Percentiles rank a stretch among this genome's conserved stretches.
Evolutionary conservation across 345 rosid species (phyloP).

Genomic region (Hibiscus tridactylites): DNA sequence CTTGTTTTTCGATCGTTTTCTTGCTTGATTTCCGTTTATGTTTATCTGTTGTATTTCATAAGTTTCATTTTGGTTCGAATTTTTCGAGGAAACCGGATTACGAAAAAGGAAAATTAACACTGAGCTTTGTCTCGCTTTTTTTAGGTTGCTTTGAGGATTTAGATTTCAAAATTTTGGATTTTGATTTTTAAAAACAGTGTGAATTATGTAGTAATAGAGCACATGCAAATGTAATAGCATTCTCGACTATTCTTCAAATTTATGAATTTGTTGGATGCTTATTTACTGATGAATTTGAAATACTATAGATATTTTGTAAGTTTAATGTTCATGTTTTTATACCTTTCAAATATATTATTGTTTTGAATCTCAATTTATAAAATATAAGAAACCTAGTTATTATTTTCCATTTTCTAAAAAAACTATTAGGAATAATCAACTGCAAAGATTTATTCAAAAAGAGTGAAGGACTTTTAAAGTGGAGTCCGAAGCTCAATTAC

Average conservation of each 20-base stretch:
- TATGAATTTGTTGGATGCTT: background rate
- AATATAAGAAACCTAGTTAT: background rate
- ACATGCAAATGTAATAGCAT: background rate
- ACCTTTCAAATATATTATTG: background rate
- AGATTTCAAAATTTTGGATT: background rate
- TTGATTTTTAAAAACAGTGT: too few species aligned
- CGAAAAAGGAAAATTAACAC: background rate
- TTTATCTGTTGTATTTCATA: background rate
- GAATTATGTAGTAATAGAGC: background rate
- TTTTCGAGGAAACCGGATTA: background rate
- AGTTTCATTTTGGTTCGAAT: background rate
- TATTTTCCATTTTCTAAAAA: background rate
- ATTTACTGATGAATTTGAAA: background rate
- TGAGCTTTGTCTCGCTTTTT: background rate
- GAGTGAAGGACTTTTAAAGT: background rate
- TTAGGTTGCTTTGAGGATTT: background rate
- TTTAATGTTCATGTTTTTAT: too few species aligned
- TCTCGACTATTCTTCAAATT: background rate
- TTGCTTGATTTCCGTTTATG: background rate
- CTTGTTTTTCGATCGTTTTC: background rate
- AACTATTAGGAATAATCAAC: background rate
- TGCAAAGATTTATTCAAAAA: background rate
- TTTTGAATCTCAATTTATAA: background rate
- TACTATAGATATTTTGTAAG: background rate
- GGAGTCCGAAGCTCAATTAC: background rate